A percentile compares a stretch with the other conserved stretches of the same genome.
These are phyloP conservation scores for Chalciporus chontae DNA, from an alignment of 768 basidiomycete species.

Conservation along the genomic window DNA sequence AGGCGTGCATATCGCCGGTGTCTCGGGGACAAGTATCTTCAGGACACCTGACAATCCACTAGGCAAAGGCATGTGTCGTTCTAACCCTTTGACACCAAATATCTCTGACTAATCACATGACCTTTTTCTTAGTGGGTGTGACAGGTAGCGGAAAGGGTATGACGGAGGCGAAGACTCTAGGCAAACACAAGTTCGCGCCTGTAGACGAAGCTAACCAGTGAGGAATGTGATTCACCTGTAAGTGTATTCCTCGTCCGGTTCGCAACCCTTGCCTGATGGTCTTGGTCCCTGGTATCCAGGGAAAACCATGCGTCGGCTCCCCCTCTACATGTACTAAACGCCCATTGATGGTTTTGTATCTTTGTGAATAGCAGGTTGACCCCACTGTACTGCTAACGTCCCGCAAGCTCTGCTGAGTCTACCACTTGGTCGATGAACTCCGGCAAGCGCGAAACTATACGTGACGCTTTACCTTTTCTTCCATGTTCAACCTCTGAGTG, in stretches of 20 bases:
- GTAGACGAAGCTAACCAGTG: constrained; percentile 42
- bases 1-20: constrained; percentile 85
- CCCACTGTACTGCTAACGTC: constrained; percentile 11
- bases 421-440: constrained; percentile 9
- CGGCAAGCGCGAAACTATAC: constrained; percentile 17
- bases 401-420: constrained; percentile 8
- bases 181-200: constrained; percentile 72
- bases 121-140: constrained; percentile 64
- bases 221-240: constrained; percentile 9
- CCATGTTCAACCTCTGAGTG: constrained; percentile 16
- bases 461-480: constrained; percentile 24
- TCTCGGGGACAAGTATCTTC: constrained; percentile 88
- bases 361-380: constrained; percentile 26
- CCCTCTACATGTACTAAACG: constrained; percentile 23
- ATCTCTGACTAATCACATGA: constrained; percentile 9
- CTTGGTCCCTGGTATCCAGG: constrained; percentile 3
- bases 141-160: constrained; percentile 88
- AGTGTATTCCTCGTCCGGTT: constrained; percentile 1
- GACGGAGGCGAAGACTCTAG: constrained; percentile 66
- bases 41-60: constrained; percentile 91
- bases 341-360: constrained; percentile 23
- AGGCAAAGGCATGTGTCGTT: constrained; percentile 63
- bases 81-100: constrained; percentile 1
- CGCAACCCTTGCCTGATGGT: constrained; percentile 6
- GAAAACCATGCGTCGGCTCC: constrained; percentile 13